phyloP scores from a whole-genome alignment of 2,329 filamentous ascomycete species.

The Scleromitrula shiraiana region DNA sequence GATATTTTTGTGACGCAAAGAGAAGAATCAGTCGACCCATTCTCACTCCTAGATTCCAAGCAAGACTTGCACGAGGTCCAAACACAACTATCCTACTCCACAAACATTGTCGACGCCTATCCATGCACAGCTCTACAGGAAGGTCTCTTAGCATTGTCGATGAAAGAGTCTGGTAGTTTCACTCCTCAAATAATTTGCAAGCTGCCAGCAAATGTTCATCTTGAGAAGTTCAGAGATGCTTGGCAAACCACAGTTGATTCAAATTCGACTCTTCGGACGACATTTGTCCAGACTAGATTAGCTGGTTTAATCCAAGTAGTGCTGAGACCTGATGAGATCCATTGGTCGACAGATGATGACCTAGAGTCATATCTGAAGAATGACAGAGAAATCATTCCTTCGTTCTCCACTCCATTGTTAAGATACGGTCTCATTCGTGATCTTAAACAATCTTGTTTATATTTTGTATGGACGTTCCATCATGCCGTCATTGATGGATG shows the following conservation, averaged over 20 bases:
- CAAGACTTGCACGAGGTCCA: not conserved
- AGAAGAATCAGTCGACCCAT: not conserved
- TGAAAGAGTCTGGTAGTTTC: conserved; percentile 28
- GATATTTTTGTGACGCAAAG: not conserved
- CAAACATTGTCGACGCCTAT: conserved; percentile 27
- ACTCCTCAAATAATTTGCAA: conserved; percentile 24
- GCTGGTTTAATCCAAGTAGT: conserved; percentile 13
- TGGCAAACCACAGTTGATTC: conserved; percentile 23
- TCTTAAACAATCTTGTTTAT: conserved; percentile 15
- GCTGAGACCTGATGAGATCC: conserved; percentile 3
- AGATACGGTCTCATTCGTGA: conserved; percentile 1
- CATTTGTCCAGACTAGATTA: conserved; percentile 18
- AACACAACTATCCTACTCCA: not conserved
- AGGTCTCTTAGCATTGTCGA: conserved; percentile 31
- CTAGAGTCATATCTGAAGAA: not conserved
- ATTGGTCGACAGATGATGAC: not conserved
- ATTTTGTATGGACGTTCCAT: conserved; percentile 46
- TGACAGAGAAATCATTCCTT: not conserved
- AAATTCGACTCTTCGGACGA: conserved; percentile 28
- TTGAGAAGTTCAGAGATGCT: conserved; percentile 20
- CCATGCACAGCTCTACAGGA: conserved; percentile 33
- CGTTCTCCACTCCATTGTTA: conserved; percentile 13
- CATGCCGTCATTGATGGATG: conserved; percentile 50
- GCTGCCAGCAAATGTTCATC: conserved; percentile 15
- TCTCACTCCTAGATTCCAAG: not conserved